These are phyloP conservation scores for Inonotus obliquus DNA, from an alignment of 1,284 basidiomycete genomes.

Conservation along the genomic window DNA sequence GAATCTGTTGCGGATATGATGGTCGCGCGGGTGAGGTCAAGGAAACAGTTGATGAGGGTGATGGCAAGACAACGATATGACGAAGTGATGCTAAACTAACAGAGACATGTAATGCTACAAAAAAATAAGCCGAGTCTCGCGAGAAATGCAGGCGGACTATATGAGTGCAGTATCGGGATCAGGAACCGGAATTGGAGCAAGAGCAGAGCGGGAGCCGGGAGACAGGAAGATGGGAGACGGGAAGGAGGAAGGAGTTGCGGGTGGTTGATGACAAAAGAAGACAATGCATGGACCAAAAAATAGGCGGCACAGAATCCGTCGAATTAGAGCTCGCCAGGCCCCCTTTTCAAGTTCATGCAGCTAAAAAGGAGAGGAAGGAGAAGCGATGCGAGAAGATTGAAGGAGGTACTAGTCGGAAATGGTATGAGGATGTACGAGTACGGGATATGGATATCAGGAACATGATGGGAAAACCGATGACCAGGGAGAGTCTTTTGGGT, in stretches of 20 bases:
- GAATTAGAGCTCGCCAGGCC: neutral
- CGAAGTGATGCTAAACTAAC: neutral
- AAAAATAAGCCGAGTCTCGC: neutral
- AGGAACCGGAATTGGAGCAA: too few relatives aligned
- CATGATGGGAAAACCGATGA: neutral
- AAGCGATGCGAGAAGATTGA: too few relatives aligned
- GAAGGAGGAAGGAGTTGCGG: neutral
- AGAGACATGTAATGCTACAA: neutral
- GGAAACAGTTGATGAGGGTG: neutral
- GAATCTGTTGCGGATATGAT: too few relatives aligned
- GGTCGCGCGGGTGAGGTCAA: neutral
- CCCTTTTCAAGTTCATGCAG: neutral
- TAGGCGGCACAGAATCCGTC: neutral
- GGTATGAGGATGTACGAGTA: neutral
- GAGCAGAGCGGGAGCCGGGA: too few relatives aligned
- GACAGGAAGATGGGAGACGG: neutral
- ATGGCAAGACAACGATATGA: neutral
- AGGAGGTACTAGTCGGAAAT: neutral
- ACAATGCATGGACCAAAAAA: neutral
- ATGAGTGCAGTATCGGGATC: too few relatives aligned
- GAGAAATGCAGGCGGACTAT: neutral
- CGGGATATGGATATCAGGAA: neutral
- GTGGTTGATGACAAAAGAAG: neutral
- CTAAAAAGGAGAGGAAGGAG: neutral
- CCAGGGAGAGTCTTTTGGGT: neutral